Evolutionary conservation across 2,329 filamentous ascomycete genomes (phyloP).

Genomic region (Simplicillium aogashimaense): DNA sequence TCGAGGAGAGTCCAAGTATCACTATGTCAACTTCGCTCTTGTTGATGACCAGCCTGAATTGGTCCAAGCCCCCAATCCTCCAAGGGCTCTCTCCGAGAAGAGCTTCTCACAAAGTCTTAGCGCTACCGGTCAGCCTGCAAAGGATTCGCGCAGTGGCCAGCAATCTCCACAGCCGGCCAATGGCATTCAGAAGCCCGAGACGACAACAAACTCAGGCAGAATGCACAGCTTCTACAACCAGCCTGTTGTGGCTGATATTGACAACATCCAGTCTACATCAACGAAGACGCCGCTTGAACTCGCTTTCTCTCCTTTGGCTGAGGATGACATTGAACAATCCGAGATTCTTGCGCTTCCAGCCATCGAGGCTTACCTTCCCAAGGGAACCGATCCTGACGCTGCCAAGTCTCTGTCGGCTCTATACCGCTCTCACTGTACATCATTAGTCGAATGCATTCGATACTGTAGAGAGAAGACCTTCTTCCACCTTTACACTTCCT

Average conservation of each 20-base stretch:
- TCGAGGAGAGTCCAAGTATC: slow-evolving; percentile 95
- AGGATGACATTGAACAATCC: slow-evolving; percentile 44
- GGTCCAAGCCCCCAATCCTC: slow-evolving; percentile 33
- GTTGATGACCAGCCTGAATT: slow-evolving; percentile 45
- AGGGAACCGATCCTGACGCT: slow-evolving; percentile 75
- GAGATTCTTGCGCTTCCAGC: slow-evolving; percentile 73
- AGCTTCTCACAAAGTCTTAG: slow-evolving; percentile 39
- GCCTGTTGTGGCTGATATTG: slow-evolving; percentile 42
- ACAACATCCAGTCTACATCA: slow-evolving; percentile 47
- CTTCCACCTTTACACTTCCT: slow-evolving; percentile 88
- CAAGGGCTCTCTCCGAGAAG: slow-evolving; percentile 38
- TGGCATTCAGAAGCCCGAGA: slow-evolving; percentile 8
- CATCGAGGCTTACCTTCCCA: slow-evolving; percentile 72
- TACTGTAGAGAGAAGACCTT: slow-evolving; percentile 97
- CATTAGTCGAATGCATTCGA: slow-evolving; percentile 86
- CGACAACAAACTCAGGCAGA: slow-evolving; percentile 10
- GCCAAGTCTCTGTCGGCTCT: slow-evolving; percentile 78
- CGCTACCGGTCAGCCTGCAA: slow-evolving; percentile 23
- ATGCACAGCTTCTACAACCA: slow-evolving; percentile 48
- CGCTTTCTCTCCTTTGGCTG: slow-evolving; percentile 48
- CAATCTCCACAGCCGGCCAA: slow-evolving; percentile 19
- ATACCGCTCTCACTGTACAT: slow-evolving; percentile 92
- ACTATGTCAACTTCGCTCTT: slow-evolving; percentile 67
- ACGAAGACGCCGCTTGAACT: slow-evolving; percentile 50
- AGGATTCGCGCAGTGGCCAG: slow-evolving; percentile 8